Base-by-base conservation (phyloP, 148 eudicot species). In the Chenopodium berlandieri region DNA sequence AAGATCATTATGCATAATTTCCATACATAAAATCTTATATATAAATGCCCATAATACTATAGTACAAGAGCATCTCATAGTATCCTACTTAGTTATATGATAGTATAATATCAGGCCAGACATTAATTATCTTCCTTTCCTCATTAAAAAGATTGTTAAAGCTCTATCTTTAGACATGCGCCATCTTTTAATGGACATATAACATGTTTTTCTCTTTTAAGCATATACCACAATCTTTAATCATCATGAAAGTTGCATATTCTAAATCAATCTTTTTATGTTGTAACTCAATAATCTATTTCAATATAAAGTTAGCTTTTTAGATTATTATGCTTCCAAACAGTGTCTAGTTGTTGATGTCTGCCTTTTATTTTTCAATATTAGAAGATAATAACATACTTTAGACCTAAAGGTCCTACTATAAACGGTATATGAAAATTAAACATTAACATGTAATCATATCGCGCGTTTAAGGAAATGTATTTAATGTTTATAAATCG, bases 101-200 rank as follows among this genome's bases (percentile, higher is more conserved):
- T 73, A 46, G n/a, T 63, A 44, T 40, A 31, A 22, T 27, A 23
- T 63, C 83, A 80, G 78, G 72, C 83, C 78, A 30, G 73, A 81
- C 78, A 81, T 17, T 66, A 47, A 81, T 81, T 22, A 73, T 81
- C 78, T 64, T 71, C 37, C 25, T 2, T 40, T 1, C 44, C 60
- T 27, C 23, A 71, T 79, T 56, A 40, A 58, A 40, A 58, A 80
- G 25, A 27, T 27, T 73, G 72, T 13, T 46, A 71, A 60, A 40
- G 23, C 34, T 19, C 7, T 32, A n/a, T 9, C 44, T 81, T 81
- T 74, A 31, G 20, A 47, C 83, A 81, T 75, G 83, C 83, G 78
- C 63, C 11, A 44, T 70, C 73, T 74, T 46, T 50, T 40, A 23
- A 58, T 19, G 80, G 73, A 67, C 63, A 73, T 56, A 66, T 30